Base-by-base conservation (phyloP, 108 stramenopile genomes). In the Halocafeteria seosinensis region DNA sequence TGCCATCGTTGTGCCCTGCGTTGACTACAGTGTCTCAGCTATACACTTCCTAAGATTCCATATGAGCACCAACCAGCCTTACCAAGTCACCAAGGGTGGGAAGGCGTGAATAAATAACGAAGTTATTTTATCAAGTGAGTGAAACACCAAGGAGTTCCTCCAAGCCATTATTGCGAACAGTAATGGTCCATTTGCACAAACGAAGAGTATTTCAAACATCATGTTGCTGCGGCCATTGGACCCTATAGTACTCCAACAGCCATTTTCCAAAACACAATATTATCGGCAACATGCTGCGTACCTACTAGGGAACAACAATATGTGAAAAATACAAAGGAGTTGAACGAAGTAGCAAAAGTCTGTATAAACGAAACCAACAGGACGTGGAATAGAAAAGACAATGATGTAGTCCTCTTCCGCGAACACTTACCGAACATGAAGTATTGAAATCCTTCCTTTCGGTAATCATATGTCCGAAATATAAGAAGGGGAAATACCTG, bases 111-210 rank as follows among this genome's bases (percentile, higher is more conserved):
- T 83, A 71, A 81, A 85, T 59, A 84, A 73, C 25, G 82, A 78
- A 11, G 82, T 84, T 71, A 85, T 83, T 55, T 85, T 84, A 51
- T 88, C 87, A 63, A 85, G 58, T 30, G 76, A 77, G 55, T 88
- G 87, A 62, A 87, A 88, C 9, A 88, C 84, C 9, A 87, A 71
- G 17, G 76, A 76, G 78, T 88, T 88, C 34, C 85, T 76, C 84
- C 86, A 88, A 11, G 74, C 64, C 12, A 73, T 60, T 35, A 81
- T 74, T 31, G 80, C 78, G 66, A 78, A 62, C 35, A 74, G 70
- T 12, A 88, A 69, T 0, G 84, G 80, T 0, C 85, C 85, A 51
- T 80, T 83, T 31, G 74, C 62, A 37, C 79, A 78, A 3, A 81
- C 68, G 60, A 86, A 87, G 59, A 72, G 66, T 5, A 80, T 61